Base-by-base conservation (phyloP, 208 protist genomes). In the Acanthamoeba healyi region DNA sequence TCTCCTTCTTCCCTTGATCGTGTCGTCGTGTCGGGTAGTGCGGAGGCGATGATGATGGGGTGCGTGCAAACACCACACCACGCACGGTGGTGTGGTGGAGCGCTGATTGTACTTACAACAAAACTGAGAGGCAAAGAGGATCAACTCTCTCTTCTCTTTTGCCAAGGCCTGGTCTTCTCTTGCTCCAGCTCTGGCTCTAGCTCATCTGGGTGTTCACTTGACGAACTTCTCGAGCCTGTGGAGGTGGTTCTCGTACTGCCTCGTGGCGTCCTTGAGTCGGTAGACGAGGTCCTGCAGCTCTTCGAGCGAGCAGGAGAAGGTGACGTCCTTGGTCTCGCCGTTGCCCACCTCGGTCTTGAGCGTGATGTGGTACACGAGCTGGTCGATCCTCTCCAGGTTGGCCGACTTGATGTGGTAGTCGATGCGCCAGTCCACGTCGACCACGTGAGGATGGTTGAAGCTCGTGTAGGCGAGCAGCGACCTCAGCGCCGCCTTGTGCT, bases 241-340 rank as follows among this genome's bases (percentile, higher is more conserved):
- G 67, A 84, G 29, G 70, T 94, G 89, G 38, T 94, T 94, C 49
- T 94, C 89, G 40, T 61, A 84, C 29, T 94, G 89, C 67, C 56
- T 49, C 26, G 67, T 84, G 17, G 89, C 89, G 42, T 94, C 89
- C 67, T 67, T 94, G 17, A 94, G 46, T 67, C 70, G 44, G 89
- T 94, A 94, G 67, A 94, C 89, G 19, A 94, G 89, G 32, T 94
- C 89, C 67, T 94, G 89, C n/a, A 94, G 89, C 67, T 94, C 67
- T 19, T 94, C 89, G 46, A 94, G 89, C 32, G 67, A 84, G 40
- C 89, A 94, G 3, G 89, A 61, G 49, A 94, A 94, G 24, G 49
- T 79, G 32, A 94, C 72, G 67, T 94, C 89, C 67, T 67, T 79
- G 44, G 34, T 84, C 49, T 94, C 65, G 32, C 89, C 72, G 51